phyloP scores from a whole-genome alignment of 176 grass and related monocot species.

The Avena insularis region DNA sequence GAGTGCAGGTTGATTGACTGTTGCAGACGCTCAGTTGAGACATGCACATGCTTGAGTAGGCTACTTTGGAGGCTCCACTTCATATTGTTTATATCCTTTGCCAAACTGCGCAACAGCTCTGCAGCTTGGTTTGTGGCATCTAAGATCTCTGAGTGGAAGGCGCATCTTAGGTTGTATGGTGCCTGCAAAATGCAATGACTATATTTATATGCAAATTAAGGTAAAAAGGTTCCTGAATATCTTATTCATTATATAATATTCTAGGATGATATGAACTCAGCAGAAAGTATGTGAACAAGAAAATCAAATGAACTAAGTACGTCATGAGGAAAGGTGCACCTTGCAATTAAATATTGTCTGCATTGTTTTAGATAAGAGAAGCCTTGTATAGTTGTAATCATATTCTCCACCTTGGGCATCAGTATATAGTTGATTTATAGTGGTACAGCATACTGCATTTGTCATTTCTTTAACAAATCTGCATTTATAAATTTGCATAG shows the following conservation, averaged over 20 bases:
- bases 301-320: conserved; percentile 17
- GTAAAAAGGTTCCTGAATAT: not conserved
- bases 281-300: conserved; percentile 8
- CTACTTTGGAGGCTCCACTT: conserved; percentile 65
- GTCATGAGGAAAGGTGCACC: conserved; percentile 10
- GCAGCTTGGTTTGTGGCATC: conserved; percentile 79
- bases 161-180: conserved; percentile 75
- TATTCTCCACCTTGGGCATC: not conserved
- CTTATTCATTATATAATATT: not conserved
- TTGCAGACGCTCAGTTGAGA: conserved; percentile 68
- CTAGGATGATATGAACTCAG: not conserved
- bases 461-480: not conserved
- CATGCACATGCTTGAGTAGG: conserved; percentile 74
- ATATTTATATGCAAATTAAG: conserved; percentile 34
- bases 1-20: conserved; percentile 77
- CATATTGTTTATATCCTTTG: conserved; percentile 78
- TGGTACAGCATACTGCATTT: not conserved
- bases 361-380: not conserved
- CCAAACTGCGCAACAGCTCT: conserved; percentile 66
- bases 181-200: conserved; percentile 55
- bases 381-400: not conserved
- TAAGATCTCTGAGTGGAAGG: conserved; percentile 76
- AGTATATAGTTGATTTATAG: not conserved
- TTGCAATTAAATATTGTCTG: not conserved
- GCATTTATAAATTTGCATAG: not conserved